These are phyloP conservation scores for Exophiala sp. DNA, from an alignment of 2,329 filamentous ascomycete genomes.

Conservation along the genomic window DNA sequence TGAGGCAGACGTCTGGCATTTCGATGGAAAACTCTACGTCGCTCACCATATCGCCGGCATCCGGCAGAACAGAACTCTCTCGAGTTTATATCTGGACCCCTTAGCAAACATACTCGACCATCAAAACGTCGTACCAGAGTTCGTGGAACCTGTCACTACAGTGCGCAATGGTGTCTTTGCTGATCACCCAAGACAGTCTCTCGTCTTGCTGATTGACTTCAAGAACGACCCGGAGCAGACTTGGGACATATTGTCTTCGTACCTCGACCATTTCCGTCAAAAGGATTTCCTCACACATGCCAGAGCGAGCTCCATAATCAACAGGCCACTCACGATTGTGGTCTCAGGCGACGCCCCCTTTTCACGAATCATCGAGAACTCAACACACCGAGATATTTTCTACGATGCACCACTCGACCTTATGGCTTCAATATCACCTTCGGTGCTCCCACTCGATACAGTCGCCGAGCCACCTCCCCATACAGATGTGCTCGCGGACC, in stretches of 20 bases:
- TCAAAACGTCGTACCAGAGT: constrained; percentile 44
- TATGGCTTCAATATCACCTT: constrained; percentile 23
- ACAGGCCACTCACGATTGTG: constrained; percentile 50
- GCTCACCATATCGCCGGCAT: constrained; percentile 51
- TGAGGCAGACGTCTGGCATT: constrained; percentile 56
- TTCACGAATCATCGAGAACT: constrained; percentile 42
- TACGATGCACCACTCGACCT: constrained; percentile 51
- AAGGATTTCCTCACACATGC: constrained; percentile 51
- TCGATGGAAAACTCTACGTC: constrained; percentile 46
- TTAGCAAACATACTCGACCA: constrained; percentile 47
- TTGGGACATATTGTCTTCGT: constrained; percentile 36
- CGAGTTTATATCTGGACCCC: constrained; percentile 52
- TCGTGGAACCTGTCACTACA: constrained; percentile 22
- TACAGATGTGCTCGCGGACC: not conserved
- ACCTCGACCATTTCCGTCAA: constrained; percentile 46
- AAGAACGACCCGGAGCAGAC: constrained; percentile 39
- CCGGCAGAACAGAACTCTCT: constrained; percentile 46
- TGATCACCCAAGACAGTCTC: constrained; percentile 44
- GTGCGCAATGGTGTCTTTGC: constrained; percentile 49
- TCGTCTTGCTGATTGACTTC: constrained; percentile 53
- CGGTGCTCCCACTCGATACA: not conserved
- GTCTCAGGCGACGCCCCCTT: constrained; percentile 53
- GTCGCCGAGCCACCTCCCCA: not conserved
- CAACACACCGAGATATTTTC: constrained; percentile 52
- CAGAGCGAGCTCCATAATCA: constrained; percentile 38